Percentiles rank a stretch among this genome's conserved stretches.
Evolutionary conservation across 306 rosid species (phyloP).

Genomic region (Elaeagnus macrophylla): DNA sequence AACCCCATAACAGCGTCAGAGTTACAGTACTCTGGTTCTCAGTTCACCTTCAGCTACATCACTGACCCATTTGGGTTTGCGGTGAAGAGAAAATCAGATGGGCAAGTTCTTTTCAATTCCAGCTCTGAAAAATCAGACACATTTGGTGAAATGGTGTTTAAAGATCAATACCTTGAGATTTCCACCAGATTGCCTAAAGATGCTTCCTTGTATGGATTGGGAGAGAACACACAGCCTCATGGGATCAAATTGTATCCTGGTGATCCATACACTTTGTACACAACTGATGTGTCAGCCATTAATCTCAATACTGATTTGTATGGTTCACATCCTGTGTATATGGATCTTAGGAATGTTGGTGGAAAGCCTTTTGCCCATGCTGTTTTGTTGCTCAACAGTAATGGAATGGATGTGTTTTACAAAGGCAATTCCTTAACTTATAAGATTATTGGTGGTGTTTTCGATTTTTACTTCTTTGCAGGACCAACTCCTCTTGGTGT

Average conservation of each 20-base stretch:
- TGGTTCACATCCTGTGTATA: conserved; percentile 84
- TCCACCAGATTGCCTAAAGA: conserved; percentile 68
- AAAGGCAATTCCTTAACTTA: conserved; percentile 66
- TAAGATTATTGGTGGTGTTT: conserved; percentile 79
- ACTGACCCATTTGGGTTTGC: conserved; percentile 71
- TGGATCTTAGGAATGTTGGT: conserved; percentile 71
- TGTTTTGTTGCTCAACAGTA: conserved; percentile 77
- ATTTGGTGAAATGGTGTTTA: conserved; percentile 55
- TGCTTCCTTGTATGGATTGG: conserved; percentile 75
- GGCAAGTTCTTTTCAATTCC: conserved; percentile 62
- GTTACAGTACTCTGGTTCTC: conserved; percentile 49
- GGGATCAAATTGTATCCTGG: conserved; percentile 71
- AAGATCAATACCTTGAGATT: conserved; percentile 91
- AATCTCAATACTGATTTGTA: conserved; percentile 83
- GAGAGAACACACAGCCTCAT: conserved; percentile 88
- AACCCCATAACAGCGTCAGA: conserved; percentile 28
- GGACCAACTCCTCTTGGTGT: conserved; percentile 76
- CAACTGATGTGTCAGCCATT: conserved; percentile 71
- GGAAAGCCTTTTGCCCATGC: conserved; percentile 64
- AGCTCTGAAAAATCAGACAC: conserved; percentile 44
- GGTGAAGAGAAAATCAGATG: conserved; percentile 69
- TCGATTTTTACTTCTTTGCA: conserved; percentile 87
- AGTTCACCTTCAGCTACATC: conserved; percentile 56
- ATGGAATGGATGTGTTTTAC: conserved; percentile 95
- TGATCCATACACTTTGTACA: conserved; percentile 79